A percentile compares a stretch with the other conserved stretches of the same genome.
phyloP scores from a whole-genome alignment of 2,329 filamentous ascomycete species.

The Tolypocladium guangdongense region DNA sequence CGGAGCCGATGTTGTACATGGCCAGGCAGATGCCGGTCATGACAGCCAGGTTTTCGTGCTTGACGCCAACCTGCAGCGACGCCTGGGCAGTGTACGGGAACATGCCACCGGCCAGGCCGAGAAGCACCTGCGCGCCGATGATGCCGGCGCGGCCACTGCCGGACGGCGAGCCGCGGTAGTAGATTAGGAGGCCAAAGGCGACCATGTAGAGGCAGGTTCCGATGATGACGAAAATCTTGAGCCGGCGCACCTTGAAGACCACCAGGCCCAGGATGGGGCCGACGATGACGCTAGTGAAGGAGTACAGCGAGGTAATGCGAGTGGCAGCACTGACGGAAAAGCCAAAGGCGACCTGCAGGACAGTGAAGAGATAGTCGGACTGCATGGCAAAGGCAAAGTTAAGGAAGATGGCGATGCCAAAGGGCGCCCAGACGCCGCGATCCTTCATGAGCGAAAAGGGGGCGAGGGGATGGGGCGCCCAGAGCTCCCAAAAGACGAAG shows the following conservation, averaged over 20 bases:
- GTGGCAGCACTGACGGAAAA: constrained; percentile 43
- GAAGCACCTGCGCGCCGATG: constrained; percentile 43
- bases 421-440: constrained; percentile 47
- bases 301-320: constrained; percentile 45
- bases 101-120: constrained; percentile 47
- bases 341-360: constrained; percentile 46
- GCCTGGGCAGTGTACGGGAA: constrained; percentile 34
- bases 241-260: constrained; percentile 37
- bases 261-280: constrained; percentile 40
- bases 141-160: constrained; percentile 34
- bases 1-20: constrained; percentile 29
- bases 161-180: constrained; percentile 37
- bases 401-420: constrained; percentile 40
- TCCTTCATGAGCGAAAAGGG: constrained; percentile 48
- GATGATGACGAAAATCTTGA: constrained; percentile 47
- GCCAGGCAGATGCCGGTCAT: constrained; percentile 27
- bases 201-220: constrained; percentile 45
- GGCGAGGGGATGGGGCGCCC: constrained; percentile 37
- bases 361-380: constrained; percentile 47
- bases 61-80: constrained; percentile 25
- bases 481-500: constrained; percentile 44
- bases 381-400: constrained; percentile 46
- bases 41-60: constrained; percentile 25
- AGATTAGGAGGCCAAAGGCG: constrained; percentile 45
- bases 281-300: constrained; percentile 39